Evolutionary conservation across 139 green algal species (phyloP), one percentile per base, ranked within the genome.

Genomic region (Chlamydomonas schloesseri): DNA sequence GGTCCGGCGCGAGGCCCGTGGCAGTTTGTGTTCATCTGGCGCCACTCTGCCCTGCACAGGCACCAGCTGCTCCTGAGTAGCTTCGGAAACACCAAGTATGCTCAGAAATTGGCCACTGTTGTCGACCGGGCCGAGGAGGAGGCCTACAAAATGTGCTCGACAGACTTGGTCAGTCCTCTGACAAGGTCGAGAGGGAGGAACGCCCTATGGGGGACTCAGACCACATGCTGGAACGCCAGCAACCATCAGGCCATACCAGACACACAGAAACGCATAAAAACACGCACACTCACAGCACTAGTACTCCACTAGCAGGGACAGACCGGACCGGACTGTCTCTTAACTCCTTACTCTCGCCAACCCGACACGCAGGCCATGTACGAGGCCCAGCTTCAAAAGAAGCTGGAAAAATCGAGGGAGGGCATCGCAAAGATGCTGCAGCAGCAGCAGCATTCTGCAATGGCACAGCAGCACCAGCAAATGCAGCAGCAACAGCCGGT

Each of bases 371-470:
- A 67, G 62, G 36, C 14, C 14, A 20, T 28, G 6, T 84, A 69
- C 34, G 23, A 31, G 9, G 14, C 13, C 2, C 0, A 37, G 23
- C 42, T 75, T 6, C 8, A 73, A 0, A 74, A 84, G 17, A 86
- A 76, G 71, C 55, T 86, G 36, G 68, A 89, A 47, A 42, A 55
- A 15, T 46, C 75, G 69, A 36, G 55, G 84, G 50, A 81, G 42
- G 31, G 76, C 71, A 69, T 86, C 31, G n/a, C 14, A 28, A 72
- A 23, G 55, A 46, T 55, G 58, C 23, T 76, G 50, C 89, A 79
- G 64, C 31, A 62, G 42, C 96, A 91, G 13, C 68, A 62, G 31
- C 70, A 76, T 2, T n/a, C 60, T 1, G 23, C 2, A 31, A n/a
- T 24, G 21, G 55, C 60, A 17, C 60, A 60, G 18, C 76, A 71